Evolutionary conservation across 1,139 yeast genomes (phyloP), one percentile per base, ranked within the genome.

Genomic region (Magnusiomyces paraingens): DNA sequence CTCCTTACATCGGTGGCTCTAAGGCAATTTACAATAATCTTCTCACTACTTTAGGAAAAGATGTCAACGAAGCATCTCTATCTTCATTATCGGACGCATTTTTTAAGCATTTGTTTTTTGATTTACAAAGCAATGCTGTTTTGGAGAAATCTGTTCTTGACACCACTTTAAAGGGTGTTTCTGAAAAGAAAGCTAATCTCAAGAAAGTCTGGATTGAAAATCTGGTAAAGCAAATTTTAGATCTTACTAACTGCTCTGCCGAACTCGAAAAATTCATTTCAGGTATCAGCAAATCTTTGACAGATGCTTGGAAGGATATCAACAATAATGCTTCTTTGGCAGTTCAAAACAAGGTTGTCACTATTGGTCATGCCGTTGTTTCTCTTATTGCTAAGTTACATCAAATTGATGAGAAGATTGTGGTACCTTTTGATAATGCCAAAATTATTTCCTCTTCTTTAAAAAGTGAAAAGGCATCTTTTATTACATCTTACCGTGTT

Each of bases 11-110:
- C 10, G 50, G 60, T 2, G 66, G 70, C 14, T 69, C 77, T 1
- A 57, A 61, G 4, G 70, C 70, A 35, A 68, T 84, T 12, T 68
- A 80, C 1, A 64, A 70, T 1, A 73, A 71, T 0, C 64, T 89
- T 40, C 59, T 76, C 1, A 76, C 85, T 1, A 70, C 82, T 17
- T 73, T 85, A 8, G 61, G 78, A 1, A 90, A 88, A 63, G 98
- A 91, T 64, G 80, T 82, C 52, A 88, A 89, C 61, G 98, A 93
- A 65, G 45, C 62, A 1, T 81, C 88, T 0, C 73, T 89, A 50
- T 59, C 71, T 1, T 71, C 74, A 4, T 72, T 82, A 58, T 71
- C 84, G n/a, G 67, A 70, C n/a, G 74, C 82, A 0, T 78, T 79
- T 58, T 74, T 78, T 50, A 61, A 62, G 26, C 83, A 78, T 60